Evolutionary conservation across 345 rosid species (phyloP), one percentile per base, ranked within the genome.

Genomic region (Tarenaya hassleriana): DNA sequence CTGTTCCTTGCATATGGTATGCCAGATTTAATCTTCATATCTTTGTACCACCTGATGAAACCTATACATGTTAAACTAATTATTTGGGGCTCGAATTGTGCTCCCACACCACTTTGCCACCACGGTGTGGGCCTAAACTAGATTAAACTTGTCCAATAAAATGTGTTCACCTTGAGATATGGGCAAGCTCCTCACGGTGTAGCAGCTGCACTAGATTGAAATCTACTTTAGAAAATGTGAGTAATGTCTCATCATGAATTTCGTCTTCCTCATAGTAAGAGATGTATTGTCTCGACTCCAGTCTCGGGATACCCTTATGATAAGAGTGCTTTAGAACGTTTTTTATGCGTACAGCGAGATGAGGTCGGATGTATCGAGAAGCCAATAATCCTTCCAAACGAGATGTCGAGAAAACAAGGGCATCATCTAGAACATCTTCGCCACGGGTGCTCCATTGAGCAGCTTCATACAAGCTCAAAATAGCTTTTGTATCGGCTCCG

Each of bases 1-100:
- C 78, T 50, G 21, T 70, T 64, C 20, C 75, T 46, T 1, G 44
- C 61, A 3, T 70, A 67, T 19, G 78, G 60, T 1, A 70, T 24
- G 7, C 6, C 4, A 3, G 8, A 11, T 40, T 10, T 12, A 14
- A 40, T 40, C 44, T 40, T n/a, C 44, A 40, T 10, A 4, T 40
- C 44, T 5, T 40, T 40, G 9, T 32, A 32, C n/a, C n/a, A n/a
- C n/a, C n/a, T n/a, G n/a, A n/a, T n/a, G n/a, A n/a, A n/a, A n/a
- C n/a, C n/a, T n/a, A n/a, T n/a, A n/a, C n/a, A n/a, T n/a, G n/a
- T n/a, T n/a, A n/a, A n/a, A n/a, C n/a, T n/a, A n/a, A n/a, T n/a
- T n/a, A n/a, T n/a, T n/a, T n/a, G n/a, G n/a, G n/a, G n/a, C n/a
- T n/a, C n/a, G n/a, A n/a, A n/a, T n/a, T n/a, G n/a, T n/a, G n/a